Percentiles rank a stretch among this genome's conserved stretches.
Conservation (phyloP, 805 yeast genomes). For the Metschnikowia picachoensis region DNA sequence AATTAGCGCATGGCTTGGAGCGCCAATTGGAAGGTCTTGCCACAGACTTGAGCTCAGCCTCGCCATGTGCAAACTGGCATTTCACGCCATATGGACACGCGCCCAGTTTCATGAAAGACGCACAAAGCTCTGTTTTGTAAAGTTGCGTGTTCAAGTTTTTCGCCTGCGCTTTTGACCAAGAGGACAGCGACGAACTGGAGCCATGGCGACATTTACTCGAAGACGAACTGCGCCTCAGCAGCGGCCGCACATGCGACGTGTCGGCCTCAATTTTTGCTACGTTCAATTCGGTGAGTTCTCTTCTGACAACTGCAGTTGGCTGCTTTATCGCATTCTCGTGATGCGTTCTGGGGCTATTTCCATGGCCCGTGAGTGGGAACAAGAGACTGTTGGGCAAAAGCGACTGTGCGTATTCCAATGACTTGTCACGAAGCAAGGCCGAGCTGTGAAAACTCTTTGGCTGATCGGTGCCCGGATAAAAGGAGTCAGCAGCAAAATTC, state of each 20-base stretch:
- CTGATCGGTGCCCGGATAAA: neutral
- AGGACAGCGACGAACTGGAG: conserved; percentile 7
- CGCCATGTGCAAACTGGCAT: conserved; percentile 94
- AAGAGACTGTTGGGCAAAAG: conserved; percentile 24
- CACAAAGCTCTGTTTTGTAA: conserved; percentile 89
- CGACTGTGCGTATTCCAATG: conserved; percentile 20
- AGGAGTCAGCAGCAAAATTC: too few species aligned
- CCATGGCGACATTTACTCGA: conserved; percentile 7
- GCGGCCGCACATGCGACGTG: neutral
- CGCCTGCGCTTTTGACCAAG: conserved; percentile 4
- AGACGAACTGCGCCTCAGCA: conserved; percentile 9
- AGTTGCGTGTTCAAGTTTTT: conserved; percentile 52
- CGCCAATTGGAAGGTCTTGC: conserved; percentile 81
- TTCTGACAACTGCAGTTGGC: too few species aligned
- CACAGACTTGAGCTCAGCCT: conserved; percentile 65
- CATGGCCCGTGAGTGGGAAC: conserved; percentile 29
- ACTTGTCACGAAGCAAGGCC: conserved; percentile 23
- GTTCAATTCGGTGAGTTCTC: too few species aligned
- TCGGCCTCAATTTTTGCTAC: too few species aligned
- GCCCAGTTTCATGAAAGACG: conserved; percentile 63
- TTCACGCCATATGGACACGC: conserved; percentile 83
- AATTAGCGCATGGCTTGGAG: conserved; percentile 86
- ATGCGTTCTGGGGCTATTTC: neutral
- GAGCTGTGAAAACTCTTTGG: conserved; percentile 6
- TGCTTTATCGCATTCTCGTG: too few species aligned